These are phyloP conservation scores for Jacaranda mimosifolia DNA, from an alignment of 257 asterid genomes.

Conservation along the genomic window DNA sequence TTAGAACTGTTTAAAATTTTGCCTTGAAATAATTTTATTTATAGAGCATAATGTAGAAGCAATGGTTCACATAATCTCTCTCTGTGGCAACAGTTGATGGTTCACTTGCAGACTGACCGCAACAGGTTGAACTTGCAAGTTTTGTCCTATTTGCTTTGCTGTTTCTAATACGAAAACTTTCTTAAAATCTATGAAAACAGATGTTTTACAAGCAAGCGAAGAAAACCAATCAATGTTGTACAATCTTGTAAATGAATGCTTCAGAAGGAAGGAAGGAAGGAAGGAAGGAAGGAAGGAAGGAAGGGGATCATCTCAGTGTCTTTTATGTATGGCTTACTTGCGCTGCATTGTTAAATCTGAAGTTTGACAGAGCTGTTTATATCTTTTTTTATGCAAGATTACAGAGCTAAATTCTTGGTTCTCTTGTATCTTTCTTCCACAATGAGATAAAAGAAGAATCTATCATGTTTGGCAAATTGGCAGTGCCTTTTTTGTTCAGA, in stretches of 20 bases:
- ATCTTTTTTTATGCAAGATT: neutral
- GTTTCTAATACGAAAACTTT: neutral
- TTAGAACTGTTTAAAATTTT: neutral
- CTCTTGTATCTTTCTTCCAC: conserved; percentile 4
- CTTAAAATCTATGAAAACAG: conserved; percentile 50
- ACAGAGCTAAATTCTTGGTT: neutral
- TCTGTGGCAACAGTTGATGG: no score
- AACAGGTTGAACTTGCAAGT: no score
- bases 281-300: no score
- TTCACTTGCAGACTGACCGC: no score
- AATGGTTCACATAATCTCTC: no score
- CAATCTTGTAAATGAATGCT: no score
- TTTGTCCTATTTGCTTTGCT: neutral
- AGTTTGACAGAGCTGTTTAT: conserved; percentile 33
- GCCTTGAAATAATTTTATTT: no score
- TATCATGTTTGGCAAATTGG: neutral
- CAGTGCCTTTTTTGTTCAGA: neutral
- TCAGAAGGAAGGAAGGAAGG: neutral
- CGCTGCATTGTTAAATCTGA: conserved; percentile 9
- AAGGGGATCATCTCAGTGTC: conserved; percentile 4
- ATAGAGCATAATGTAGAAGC: no score
- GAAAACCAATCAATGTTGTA: no score
- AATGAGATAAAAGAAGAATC: neutral
- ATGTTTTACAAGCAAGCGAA: conserved; percentile 77
- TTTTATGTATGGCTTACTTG: conserved; percentile 19